Evolutionary conservation across 2,329 filamentous ascomycete species (phyloP).

Genomic region (Ampelomyces quisqualis): DNA sequence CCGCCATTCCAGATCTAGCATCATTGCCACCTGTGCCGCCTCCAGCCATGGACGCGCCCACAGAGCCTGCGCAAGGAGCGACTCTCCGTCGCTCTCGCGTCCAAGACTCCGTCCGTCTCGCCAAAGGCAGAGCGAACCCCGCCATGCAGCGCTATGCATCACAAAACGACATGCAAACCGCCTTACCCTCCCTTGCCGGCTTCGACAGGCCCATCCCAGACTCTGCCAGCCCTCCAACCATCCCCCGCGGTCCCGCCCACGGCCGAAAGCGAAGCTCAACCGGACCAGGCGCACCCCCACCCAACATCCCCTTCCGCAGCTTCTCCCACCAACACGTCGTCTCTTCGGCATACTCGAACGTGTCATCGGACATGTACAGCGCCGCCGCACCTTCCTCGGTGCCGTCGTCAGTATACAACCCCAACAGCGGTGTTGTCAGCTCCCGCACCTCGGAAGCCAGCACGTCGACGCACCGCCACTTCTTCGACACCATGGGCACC

Average conservation of each 20-base stretch:
- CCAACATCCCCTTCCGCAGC: conserved; percentile 69
- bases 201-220: conserved; percentile 54
- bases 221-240: conserved; percentile 69
- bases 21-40: conserved; percentile 46
- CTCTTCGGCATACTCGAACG: conserved; percentile 44
- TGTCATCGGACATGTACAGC: conserved; percentile 42
- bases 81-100: conserved; percentile 61
- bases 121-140: conserved; percentile 65
- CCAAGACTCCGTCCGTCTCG: conserved; percentile 84
- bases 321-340: conserved; percentile 63
- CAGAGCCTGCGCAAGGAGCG: conserved; percentile 42
- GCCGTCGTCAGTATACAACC: conserved; percentile 45
- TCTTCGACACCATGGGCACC: conserved; percentile 85
- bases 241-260: conserved; percentile 70
- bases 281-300: conserved; percentile 69
- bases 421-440: conserved; percentile 46
- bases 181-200: conserved; percentile 30
- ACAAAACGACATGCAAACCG: conserved; percentile 34
- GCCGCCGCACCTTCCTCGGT: conserved; percentile 37
- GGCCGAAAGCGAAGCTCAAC: conserved; percentile 89
- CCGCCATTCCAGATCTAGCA: conserved; percentile 74
- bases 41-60: conserved; percentile 29
- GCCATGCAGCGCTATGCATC: conserved; percentile 39
- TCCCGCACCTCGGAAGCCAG: conserved; percentile 55
- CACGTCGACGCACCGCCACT: conserved; percentile 55